Percentiles rank a stretch among this genome's conserved stretches.
Conservation (phyloP, 2,329 filamentous ascomycete genomes). For the Coniochaeta pulveracea region DNA sequence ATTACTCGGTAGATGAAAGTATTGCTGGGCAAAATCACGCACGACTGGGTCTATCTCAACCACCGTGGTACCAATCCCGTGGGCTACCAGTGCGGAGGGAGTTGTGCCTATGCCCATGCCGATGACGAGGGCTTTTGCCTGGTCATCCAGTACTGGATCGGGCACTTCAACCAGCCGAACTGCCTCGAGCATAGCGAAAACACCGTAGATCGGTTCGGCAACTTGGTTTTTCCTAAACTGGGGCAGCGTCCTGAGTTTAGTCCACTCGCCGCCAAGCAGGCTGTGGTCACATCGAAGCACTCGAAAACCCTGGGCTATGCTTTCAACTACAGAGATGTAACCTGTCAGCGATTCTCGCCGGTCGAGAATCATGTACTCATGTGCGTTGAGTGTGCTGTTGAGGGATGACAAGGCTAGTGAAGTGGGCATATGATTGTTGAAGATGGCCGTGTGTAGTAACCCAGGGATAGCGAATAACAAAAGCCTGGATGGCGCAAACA, state of each 20-base stretch:
- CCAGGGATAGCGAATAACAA: constrained; percentile 60
- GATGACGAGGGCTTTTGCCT: constrained; percentile 78
- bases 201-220: constrained; percentile 81
- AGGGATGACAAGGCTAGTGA: constrained; percentile 46
- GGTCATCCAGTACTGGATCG: constrained; percentile 41
- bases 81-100: constrained; percentile 72
- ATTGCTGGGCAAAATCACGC: constrained; percentile 68
- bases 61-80: constrained; percentile 85
- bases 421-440: constrained; percentile 64
- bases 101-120: constrained; percentile 90
- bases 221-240: constrained; percentile 40
- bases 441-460: constrained; percentile 55
- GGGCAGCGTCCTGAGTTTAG: constrained; percentile 37
- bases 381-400: constrained; percentile 51
- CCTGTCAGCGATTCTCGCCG: constrained; percentile 80
- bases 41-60: constrained; percentile 92
- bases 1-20: constrained; percentile 69
- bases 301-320: constrained; percentile 56
- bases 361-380: constrained; percentile 67
- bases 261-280: constrained; percentile 86
- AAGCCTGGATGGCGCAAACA: constrained; percentile 57
- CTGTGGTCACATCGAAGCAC: constrained; percentile 91
- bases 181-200: constrained; percentile 94
- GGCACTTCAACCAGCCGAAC: constrained; percentile 64
- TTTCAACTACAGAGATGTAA: constrained; percentile 85